Conservation (phyloP, 306 rosid genomes). For the Medicago arabica region DNA sequence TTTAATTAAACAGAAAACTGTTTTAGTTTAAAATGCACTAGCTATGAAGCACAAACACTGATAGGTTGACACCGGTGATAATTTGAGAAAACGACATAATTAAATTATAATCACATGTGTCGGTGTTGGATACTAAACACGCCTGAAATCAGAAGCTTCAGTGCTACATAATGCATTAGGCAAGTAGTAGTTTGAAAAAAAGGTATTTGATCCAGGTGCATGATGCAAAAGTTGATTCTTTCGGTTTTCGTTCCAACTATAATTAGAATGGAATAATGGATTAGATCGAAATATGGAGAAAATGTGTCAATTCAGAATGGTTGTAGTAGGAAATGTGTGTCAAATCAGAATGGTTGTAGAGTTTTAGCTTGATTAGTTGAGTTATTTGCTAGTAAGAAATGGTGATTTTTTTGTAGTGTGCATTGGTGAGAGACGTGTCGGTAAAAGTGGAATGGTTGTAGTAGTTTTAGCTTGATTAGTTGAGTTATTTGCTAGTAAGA, state of each 20-base stretch:
- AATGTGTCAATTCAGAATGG: background rate
- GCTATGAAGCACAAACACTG: too few species aligned
- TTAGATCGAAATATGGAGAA: background rate
- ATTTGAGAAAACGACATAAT: too few species aligned
- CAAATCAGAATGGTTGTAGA: background rate
- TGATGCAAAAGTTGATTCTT: background rate
- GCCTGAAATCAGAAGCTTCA: too few species aligned
- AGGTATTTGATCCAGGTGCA: too few species aligned
- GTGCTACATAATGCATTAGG: too few species aligned
- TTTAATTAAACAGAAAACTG: background rate
- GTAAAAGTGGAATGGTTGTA: too few species aligned
- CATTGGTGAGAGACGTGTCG: slow-evolving; percentile 4
- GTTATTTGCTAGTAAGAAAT: background rate
- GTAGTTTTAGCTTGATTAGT: background rate
- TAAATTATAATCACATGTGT: too few species aligned
- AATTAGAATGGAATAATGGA: background rate
- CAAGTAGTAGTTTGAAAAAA: too few species aligned
- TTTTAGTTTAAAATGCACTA: background rate
- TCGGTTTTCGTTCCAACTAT: slow-evolving; percentile 15
- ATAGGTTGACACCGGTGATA: too few species aligned
- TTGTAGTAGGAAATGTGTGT: background rate
- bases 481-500: too few species aligned
- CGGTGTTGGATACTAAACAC: too few species aligned
- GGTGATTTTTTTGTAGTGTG: slow-evolving; percentile 4
- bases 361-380: background rate